Base-by-base conservation (phyloP, 164 flowering plant species). In the Hamamelis virginiana region DNA sequence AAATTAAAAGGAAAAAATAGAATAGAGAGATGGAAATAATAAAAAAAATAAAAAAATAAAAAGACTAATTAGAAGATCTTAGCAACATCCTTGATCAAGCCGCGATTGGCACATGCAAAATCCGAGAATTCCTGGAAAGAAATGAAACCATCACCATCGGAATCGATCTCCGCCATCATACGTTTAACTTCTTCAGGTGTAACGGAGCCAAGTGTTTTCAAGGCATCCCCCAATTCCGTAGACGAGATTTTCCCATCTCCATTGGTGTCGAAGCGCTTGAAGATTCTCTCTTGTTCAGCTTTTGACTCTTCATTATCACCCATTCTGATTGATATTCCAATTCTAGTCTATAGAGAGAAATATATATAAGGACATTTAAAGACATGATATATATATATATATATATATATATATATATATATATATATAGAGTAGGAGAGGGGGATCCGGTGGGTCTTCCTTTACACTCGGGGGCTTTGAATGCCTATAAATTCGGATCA, bases 141-240 rank as follows among this genome's bases (percentile, higher is more conserved):
- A 56, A 88, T 88, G 83, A 12, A 80, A 1, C 90, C 92, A 65
- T 88, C 89, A 1, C 85, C 86, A 50, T 88, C 85, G 4, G 87
- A 83, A 57, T 86, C 92, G 26, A 88, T 82, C 83, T 85, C 90
- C 0, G 80, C 71, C 90, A 88, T 88, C 89, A 86, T 86, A 3
- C 75, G 62, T 19, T 75, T 57, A 47, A 85, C 69, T 23, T 86
- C 89, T 0, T 85, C 92, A 0, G 65, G 5, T 0, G 82, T 64
- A 47, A 82, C 85, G 0, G 83, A 78, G 14, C 90, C 90, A 1
- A 85, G 82, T 1, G 74, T 67, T 41, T 79, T 78, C 72, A 88
- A 65, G 18, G 87, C 76, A 0, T 86, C 87, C 4, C 83, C 92
- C 0, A 88, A 85, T 80, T 88, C 88, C 0, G 81, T 0, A 0